Conservation (phyloP, 345 rosid species). For the Euphorbia pulcherrima region DNA sequence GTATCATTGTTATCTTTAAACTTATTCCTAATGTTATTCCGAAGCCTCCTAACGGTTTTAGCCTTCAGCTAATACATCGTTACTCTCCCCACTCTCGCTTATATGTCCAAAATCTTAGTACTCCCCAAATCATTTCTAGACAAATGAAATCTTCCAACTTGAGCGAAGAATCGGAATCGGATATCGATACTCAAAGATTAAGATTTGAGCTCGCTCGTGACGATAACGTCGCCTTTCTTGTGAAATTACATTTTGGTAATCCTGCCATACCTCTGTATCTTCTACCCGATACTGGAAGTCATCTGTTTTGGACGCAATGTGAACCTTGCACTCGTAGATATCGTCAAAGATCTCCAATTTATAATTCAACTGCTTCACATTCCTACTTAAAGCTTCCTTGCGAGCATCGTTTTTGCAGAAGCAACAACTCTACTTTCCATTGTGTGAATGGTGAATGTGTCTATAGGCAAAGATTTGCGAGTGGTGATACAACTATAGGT, state of each 20-base stretch:
- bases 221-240: background rate
- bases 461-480: background rate
- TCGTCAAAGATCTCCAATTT: background rate
- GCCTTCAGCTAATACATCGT: background rate
- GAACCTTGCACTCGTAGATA: background rate
- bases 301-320: background rate
- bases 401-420: constrained; percentile 4
- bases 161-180: background rate
- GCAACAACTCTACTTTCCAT: background rate
- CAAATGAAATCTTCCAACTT: background rate
- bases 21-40: background rate
- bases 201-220: background rate
- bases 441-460: background rate
- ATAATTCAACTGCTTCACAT: background rate
- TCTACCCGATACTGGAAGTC: background rate
- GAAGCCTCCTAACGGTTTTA: background rate
- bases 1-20: background rate
- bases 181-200: background rate
- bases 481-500: background rate
- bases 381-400: constrained; percentile 16
- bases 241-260: background rate
- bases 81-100: background rate
- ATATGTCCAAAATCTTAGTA: no score
- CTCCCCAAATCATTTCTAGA: no score
- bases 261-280: background rate